A percentile compares a stretch with the other conserved stretches of the same genome.
Conservation (phyloP, 176 grass and related monocot genomes). For the Bonia amplexicaulis region DNA sequence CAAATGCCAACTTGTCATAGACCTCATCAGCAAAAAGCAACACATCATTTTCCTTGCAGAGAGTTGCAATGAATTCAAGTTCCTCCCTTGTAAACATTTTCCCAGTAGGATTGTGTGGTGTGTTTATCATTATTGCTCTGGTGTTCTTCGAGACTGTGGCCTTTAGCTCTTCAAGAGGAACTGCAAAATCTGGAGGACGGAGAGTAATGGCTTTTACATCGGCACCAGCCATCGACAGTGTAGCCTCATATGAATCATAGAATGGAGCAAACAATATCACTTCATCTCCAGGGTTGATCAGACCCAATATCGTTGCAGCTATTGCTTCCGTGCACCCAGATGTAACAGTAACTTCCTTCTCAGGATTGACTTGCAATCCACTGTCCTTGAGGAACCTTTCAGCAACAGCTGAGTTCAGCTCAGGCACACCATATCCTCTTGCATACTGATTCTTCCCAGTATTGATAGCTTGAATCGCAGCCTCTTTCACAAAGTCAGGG, state of each 20-base stretch:
- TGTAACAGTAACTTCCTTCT: conserved; percentile 94
- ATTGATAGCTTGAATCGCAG: conserved; percentile 83
- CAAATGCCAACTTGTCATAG: conserved; percentile 87
- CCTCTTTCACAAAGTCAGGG: conserved; percentile 85
- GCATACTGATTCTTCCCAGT: conserved; percentile 95
- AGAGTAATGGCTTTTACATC: conserved; percentile 78
- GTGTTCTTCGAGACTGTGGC: conserved; percentile 61
- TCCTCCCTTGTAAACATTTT: conserved; percentile 91
- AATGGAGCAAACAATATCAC: conserved; percentile 94
- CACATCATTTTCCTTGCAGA: conserved; percentile 91
- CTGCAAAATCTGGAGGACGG: conserved; percentile 67
- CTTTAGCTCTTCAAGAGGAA: conserved; percentile 82
- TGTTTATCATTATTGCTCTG: conserved; percentile 95
- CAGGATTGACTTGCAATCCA: conserved; percentile 64
- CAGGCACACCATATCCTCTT: conserved; percentile 77
- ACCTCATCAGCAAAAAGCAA: conserved; percentile 90
- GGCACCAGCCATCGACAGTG: conserved; percentile 83
- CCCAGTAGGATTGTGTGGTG: conserved; percentile 97
- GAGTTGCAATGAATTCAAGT: conserved; percentile 74
- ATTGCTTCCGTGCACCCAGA: conserved; percentile 98
- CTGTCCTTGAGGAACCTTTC: conserved; percentile 78
- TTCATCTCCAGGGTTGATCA: conserved; percentile 93
- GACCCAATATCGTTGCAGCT: conserved; percentile 84
- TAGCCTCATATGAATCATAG: conserved; percentile 91
- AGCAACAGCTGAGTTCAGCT: conserved; percentile 69